phyloP scores from a whole-genome alignment of 1,139 yeast genomes.

The Diutina siamensis region DNA sequence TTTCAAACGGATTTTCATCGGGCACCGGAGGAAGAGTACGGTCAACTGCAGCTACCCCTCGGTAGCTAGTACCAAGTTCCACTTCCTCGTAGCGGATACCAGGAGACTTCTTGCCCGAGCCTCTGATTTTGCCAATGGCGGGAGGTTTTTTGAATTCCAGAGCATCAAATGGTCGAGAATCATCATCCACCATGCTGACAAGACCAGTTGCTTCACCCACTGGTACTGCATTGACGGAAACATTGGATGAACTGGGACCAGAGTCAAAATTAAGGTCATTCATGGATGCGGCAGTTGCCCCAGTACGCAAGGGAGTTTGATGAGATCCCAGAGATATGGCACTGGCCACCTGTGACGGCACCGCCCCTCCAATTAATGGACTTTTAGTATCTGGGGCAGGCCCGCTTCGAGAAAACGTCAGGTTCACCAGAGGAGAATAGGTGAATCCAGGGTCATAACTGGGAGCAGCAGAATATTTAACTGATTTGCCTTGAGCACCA shows the following conservation, averaged over 20 bases:
- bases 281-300: background rate
- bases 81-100: background rate
- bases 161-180: background rate
- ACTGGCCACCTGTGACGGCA: background rate
- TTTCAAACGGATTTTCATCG: slow-evolving; percentile 4
- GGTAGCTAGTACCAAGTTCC: background rate
- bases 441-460: background rate
- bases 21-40: slow-evolving; percentile 4
- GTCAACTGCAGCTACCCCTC: background rate
- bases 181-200: background rate
- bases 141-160: background rate
- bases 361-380: background rate
- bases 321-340: background rate
- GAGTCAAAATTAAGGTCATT: background rate
- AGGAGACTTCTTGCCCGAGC: background rate
- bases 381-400: background rate
- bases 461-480: background rate
- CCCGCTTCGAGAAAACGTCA: background rate
- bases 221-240: background rate
- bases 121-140: background rate
- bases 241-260: background rate
- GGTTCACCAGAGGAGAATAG: background rate
- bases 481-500: background rate
- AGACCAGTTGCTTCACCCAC: background rate
- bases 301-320: background rate